These are phyloP conservation scores for Daldinia loculata DNA, from an alignment of 495 filamentous ascomycete genomes.

Conservation along the genomic window DNA sequence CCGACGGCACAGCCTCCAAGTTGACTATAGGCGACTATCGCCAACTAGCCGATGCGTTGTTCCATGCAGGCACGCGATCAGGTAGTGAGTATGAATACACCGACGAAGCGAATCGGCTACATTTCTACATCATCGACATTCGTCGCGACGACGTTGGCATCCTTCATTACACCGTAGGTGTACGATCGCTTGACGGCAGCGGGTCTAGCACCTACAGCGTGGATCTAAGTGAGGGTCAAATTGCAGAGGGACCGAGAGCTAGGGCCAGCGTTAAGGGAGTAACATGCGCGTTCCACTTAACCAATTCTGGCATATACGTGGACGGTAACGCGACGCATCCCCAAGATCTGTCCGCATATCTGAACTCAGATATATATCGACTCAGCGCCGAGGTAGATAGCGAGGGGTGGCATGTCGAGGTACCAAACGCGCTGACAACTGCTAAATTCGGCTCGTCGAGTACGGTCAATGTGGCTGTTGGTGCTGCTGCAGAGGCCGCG, in stretches of 20 bases:
- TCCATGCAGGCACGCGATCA: slow-evolving; percentile 54
- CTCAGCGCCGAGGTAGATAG: slow-evolving; percentile 45
- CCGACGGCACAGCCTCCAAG: slow-evolving; percentile 42
- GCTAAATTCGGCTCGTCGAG: slow-evolving; percentile 40
- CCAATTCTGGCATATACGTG: slow-evolving; percentile 44
- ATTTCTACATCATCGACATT: slow-evolving; percentile 51
- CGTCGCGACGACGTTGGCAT: slow-evolving; percentile 48
- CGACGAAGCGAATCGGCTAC: slow-evolving; percentile 50
- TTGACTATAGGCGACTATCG: slow-evolving; percentile 53
- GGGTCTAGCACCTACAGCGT: slow-evolving; percentile 45
- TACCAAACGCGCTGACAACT: slow-evolving; percentile 48
- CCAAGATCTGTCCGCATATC: slow-evolving; percentile 43
- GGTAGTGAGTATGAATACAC: slow-evolving; percentile 51
- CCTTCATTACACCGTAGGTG: slow-evolving; percentile 50
- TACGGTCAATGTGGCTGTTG: slow-evolving; percentile 48
- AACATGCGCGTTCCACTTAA: slow-evolving; percentile 47
- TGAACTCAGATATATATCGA: slow-evolving; percentile 45
- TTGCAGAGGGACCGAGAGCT: slow-evolving; percentile 24
- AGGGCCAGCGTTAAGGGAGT: slow-evolving; percentile 36
- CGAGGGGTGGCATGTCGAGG: slow-evolving; percentile 49
- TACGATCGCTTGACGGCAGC: slow-evolving; percentile 46
- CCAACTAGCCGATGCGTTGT: slow-evolving; percentile 53
- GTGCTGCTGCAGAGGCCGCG: slow-evolving; percentile 34
- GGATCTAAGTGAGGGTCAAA: slow-evolving; percentile 38
- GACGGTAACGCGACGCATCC: slow-evolving; percentile 38